Conservation (phyloP, 768 basidiomycete genomes). For the Russula sp. region DNA sequence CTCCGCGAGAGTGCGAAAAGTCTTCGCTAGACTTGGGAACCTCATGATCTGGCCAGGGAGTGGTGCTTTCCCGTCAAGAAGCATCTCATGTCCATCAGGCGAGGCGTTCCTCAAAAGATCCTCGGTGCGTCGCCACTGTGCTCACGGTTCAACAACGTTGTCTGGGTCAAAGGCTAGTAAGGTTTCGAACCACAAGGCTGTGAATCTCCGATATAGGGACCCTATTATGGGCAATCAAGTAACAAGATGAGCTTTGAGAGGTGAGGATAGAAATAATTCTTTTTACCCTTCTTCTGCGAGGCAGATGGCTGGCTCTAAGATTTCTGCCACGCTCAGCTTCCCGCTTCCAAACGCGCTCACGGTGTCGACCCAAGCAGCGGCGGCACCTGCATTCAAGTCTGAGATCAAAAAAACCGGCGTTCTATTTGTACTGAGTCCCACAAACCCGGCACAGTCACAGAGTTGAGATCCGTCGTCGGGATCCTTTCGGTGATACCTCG, state of each 20-base stretch:
- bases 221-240: conserved; percentile 32
- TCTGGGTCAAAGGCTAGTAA: conserved; percentile 6
- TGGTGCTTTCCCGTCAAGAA: conserved; percentile 77
- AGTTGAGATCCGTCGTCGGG: conserved; percentile 74
- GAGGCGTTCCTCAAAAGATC: conserved; percentile 74
- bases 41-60: conserved; percentile 77
- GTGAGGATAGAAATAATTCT: not conserved
- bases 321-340: conserved; percentile 54
- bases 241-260: not conserved
- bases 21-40: conserved; percentile 74
- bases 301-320: conserved; percentile 83
- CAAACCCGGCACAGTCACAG: conserved; percentile 82
- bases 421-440: not conserved
- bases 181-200: conserved; percentile 42
- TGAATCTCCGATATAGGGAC: conserved; percentile 85
- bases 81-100: conserved; percentile 79
- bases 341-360: conserved; percentile 78
- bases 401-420: not conserved
- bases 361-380: conserved; percentile 92
- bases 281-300: conserved; percentile 83
- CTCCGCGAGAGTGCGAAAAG: conserved; percentile 71
- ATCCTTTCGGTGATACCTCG: conserved; percentile 70
- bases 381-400: conserved; percentile 54
- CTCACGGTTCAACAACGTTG: conserved; percentile 2
- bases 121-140: conserved; percentile 56